phyloP scores from a whole-genome alignment of 768 basidiomycete genomes.

The Tricholoma sp. region DNA sequence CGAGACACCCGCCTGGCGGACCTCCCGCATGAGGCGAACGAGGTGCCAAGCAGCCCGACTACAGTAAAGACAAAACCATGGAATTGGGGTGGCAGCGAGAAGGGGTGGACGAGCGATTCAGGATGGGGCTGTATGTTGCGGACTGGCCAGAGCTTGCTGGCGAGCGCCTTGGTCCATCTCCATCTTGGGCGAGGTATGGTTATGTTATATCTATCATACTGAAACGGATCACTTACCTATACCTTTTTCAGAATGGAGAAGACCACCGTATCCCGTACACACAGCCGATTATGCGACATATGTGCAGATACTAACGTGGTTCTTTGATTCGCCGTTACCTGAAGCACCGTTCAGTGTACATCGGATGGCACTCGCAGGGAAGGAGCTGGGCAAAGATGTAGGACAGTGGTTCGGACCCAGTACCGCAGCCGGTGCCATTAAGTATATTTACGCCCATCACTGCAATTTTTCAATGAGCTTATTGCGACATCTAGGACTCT shows the following conservation, averaged over 20 bases:
- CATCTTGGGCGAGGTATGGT: conserved; percentile 49
- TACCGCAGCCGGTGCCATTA: conserved; percentile 95
- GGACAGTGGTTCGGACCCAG: conserved; percentile 99
- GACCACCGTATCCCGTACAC: conserved; percentile 55
- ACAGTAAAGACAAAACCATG: conserved; percentile 48
- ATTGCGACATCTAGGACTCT: conserved; percentile 51
- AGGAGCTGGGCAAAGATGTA: conserved; percentile 90
- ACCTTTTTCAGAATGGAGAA: conserved; percentile 69
- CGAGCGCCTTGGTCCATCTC: conserved; percentile 69
- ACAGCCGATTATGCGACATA: conserved; percentile 78
- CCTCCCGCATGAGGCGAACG: conserved; percentile 16
- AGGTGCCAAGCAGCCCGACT: conserved; percentile 26
- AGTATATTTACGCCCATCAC: conserved; percentile 39
- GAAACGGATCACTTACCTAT: neutral
- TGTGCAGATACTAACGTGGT: conserved; percentile 91
- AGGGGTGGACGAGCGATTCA: conserved; percentile 78
- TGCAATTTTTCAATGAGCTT: neutral
- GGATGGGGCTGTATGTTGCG: conserved; percentile 94
- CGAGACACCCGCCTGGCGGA: conserved; percentile 48
- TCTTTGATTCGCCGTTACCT: conserved; percentile 83
- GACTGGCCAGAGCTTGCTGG: conserved; percentile 80
- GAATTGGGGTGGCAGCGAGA: conserved; percentile 70
- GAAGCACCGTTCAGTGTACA: conserved; percentile 92
- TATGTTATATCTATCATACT: neutral
- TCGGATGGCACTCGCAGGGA: conserved; percentile 91